Conservation (phyloP, 2,329 filamentous ascomycete genomes). For the Pyrenophora graminea region DNA sequence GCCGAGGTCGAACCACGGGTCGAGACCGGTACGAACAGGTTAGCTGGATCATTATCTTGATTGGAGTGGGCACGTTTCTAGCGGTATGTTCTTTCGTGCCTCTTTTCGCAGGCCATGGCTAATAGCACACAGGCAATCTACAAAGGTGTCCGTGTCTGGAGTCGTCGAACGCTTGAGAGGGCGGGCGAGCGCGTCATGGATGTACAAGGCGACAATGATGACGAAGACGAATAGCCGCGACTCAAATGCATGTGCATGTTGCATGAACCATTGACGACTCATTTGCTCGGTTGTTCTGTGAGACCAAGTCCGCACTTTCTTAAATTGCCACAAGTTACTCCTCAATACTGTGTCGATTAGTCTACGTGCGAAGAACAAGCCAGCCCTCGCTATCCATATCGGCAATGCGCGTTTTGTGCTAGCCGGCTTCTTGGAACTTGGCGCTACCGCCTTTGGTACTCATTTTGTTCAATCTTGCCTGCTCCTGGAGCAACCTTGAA, state of each 20-base stretch:
- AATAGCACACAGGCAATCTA: constrained; percentile 68
- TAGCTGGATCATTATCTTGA: constrained; percentile 75
- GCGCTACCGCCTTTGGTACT: constrained; percentile 33
- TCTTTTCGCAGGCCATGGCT: constrained; percentile 3
- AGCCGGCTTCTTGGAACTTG: constrained; percentile 33
- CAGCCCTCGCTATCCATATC: constrained; percentile 34
- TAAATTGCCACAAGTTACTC: constrained; percentile 82
- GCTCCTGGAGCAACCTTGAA: constrained; percentile 27
- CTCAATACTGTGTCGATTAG: constrained; percentile 89
- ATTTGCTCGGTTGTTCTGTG: background rate
- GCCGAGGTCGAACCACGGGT: constrained; percentile 65
- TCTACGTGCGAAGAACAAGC: constrained; percentile 85
- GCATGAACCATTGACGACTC: background rate
- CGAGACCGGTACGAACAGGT: constrained; percentile 78
- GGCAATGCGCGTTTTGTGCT: constrained; percentile 42
- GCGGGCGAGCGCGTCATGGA: constrained; percentile 83
- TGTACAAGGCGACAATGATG: constrained; percentile 67
- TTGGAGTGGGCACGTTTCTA: constrained; percentile 80
- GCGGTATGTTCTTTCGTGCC: constrained; percentile 59
- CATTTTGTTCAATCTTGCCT: constrained; percentile 25
- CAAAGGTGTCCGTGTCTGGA: constrained; percentile 77
- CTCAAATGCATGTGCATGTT: constrained; percentile 1
- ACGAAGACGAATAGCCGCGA: constrained; percentile 50
- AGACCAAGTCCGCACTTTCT: constrained; percentile 73
- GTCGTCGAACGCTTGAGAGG: constrained; percentile 71